These are phyloP conservation scores for Phytophthora macrochlamydospora DNA, from an alignment of 352 stramenopile genomes.

Conservation along the genomic window DNA sequence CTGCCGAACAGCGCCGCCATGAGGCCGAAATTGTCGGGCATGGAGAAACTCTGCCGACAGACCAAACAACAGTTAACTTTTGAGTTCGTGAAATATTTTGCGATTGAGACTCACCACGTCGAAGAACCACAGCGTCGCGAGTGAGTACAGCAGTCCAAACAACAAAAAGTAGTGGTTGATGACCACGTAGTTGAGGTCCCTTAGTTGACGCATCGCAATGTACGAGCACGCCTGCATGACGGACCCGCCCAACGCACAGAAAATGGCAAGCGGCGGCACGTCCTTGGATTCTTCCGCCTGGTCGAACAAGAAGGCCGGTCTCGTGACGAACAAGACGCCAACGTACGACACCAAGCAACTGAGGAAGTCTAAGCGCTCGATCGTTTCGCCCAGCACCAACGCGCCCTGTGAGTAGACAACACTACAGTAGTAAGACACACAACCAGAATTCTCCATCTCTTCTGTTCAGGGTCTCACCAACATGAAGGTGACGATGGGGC, in stretches of 20 bases:
- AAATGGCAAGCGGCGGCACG: slow-evolving; percentile 34
- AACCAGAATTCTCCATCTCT: slow-evolving; percentile 16
- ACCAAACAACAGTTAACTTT: not conserved
- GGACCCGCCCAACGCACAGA: slow-evolving; percentile 48
- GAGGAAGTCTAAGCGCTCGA: slow-evolving; percentile 52
- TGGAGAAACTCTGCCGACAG: slow-evolving; percentile 31
- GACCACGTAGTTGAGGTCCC: slow-evolving; percentile 39
- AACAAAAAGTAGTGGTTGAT: slow-evolving; percentile 51
- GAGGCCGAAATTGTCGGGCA: slow-evolving; percentile 36
- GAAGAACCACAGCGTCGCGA: slow-evolving; percentile 35
- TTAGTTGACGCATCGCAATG: slow-evolving; percentile 61
- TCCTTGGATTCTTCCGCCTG: slow-evolving; percentile 9
- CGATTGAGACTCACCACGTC: slow-evolving; percentile 33
- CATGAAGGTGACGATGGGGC: slow-evolving; percentile 71
- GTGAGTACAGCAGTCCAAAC: slow-evolving; percentile 35
- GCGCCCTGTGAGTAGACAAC: slow-evolving; percentile 52
- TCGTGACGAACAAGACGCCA: slow-evolving; percentile 69
- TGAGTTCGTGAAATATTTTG: not conserved
- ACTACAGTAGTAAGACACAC: not conserved
- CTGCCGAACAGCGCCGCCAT: slow-evolving; percentile 50
- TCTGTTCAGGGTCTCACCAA: slow-evolving; percentile 37
- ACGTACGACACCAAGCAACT: slow-evolving; percentile 57
- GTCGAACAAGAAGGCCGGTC: slow-evolving; percentile 58
- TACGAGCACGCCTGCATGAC: slow-evolving; percentile 55
- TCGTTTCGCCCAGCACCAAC: slow-evolving; percentile 46